Percentiles rank a stretch among this genome's conserved stretches.
phyloP scores from a whole-genome alignment of 1,284 basidiomycete species.

The Amylostereum areolatum region DNA sequence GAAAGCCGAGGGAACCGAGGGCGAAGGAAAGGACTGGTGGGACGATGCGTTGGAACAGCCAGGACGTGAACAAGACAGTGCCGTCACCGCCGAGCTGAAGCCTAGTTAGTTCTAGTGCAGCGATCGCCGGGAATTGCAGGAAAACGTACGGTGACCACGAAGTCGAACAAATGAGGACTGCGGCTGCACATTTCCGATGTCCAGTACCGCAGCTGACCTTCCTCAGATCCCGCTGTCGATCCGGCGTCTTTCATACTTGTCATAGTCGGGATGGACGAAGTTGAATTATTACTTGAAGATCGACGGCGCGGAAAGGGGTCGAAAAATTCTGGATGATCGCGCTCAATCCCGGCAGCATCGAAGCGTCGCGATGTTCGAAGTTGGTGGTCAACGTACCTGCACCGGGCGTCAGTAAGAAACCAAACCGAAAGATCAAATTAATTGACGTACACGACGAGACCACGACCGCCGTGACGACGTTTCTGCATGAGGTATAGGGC shows the following conservation, averaged over 20 bases:
- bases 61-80: conserved; percentile 97
- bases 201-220: conserved; percentile 97
- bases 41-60: conserved; percentile 98
- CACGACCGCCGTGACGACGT: conserved; percentile 56
- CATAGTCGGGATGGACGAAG: conserved; percentile 43
- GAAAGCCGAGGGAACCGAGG: conserved; percentile 96
- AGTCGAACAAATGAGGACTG: conserved; percentile 93
- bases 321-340: conserved; percentile 88
- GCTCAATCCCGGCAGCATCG: conserved; percentile 84
- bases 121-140: not conserved
- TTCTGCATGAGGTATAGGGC: conserved; percentile 93
- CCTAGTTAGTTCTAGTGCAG: conserved; percentile 9
- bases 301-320: conserved; percentile 69
- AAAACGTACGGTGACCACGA: conserved; percentile 85
- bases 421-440: conserved; percentile 1
- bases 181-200: conserved; percentile 93
- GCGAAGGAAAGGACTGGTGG: conserved; percentile 97
- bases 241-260: conserved; percentile 34
- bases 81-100: conserved; percentile 92
- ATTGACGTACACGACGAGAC: conserved; percentile 67
- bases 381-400: conserved; percentile 92
- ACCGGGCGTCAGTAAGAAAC: conserved; percentile 2
- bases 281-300: conserved; percentile 59
- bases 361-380: conserved; percentile 90
- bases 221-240: conserved; percentile 33